Base-by-base conservation (phyloP, 2,329 filamentous ascomycete genomes). In the Fonsecaea pugnacius region DNA sequence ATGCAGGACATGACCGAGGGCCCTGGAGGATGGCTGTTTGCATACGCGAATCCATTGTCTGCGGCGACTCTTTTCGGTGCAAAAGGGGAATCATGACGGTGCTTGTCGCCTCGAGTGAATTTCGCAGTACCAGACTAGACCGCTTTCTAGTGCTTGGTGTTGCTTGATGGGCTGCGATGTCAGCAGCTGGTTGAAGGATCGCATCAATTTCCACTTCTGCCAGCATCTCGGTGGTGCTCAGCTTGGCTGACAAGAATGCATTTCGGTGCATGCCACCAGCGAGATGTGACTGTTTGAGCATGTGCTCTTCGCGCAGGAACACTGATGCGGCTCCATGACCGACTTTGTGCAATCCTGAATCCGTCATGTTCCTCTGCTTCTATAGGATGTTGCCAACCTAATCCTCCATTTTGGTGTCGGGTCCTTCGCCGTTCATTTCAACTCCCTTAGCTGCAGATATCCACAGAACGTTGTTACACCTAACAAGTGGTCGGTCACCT, bases 401-500 rank as follows among this genome's bases (percentile, higher is more conserved):
- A 36, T 62, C 70, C 59, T 71, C 71, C 71, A 72, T 72, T 48
- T 72, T 72, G 16, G 67, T 65, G 59, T 72, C 71, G 12, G 55
- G 53, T 40, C 64, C 58, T 51, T 70, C 66, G 6, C 70, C 70
- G 48, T 72, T 80, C 79, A 78, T 81, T 69, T 80, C 78, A 63
- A 82, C 79, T 55, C 79, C 80, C 51, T 84, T 82, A 30, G 82
- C 83, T 48, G 81, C 83, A 38, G 83, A 85, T 73, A 98, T 94
- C 90, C 92, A 98, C 53, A 98, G 84, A n/a, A 98, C 94, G 75
- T 98, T 98, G 80, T 98, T 98, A 80, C 92, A 96, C 75, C 91
- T 66, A 65, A 36, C 59, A 56, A 58, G 60, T 30, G 27, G 54
- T 66, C 32, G 59, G 55, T 4, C 6, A 21, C 50, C 54, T 9